These are phyloP conservation scores for Epichloe bromicola DNA, from an alignment of 2,329 filamentous ascomycete species.

Conservation along the genomic window DNA sequence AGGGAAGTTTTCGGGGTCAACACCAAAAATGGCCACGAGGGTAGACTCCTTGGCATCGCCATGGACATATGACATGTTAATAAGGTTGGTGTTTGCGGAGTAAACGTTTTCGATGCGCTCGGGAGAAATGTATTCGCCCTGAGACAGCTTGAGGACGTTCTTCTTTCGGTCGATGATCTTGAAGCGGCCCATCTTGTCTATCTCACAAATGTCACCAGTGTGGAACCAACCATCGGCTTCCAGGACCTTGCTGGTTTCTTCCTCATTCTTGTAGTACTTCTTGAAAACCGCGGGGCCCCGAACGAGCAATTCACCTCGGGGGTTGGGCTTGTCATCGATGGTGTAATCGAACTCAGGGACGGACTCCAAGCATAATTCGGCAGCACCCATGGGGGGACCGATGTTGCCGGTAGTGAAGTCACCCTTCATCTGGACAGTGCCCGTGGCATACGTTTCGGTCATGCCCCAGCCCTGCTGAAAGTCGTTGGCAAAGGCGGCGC, in stretches of 20 bases:
- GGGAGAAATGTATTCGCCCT: constrained; percentile 96
- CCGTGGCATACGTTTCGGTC: constrained; percentile 81
- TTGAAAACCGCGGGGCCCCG: constrained; percentile 69
- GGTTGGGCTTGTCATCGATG: constrained; percentile 73
- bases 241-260: constrained; percentile 72
- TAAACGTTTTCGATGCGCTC: constrained; percentile 96
- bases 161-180: constrained; percentile 93
- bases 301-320: constrained; percentile 73
- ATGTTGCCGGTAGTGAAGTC: constrained; percentile 75
- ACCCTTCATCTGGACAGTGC: constrained; percentile 51
- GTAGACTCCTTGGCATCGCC: constrained; percentile 73
- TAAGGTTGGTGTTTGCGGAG: constrained; percentile 63
- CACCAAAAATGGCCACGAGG: constrained; percentile 76
- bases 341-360: constrained; percentile 92
- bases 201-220: constrained; percentile 78
- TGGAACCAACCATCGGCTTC: constrained; percentile 93
- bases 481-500: constrained; percentile 64
- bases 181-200: constrained; percentile 79
- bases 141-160: constrained; percentile 96
- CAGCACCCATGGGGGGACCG: constrained; percentile 54
- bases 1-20: constrained; percentile 76
- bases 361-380: constrained; percentile 71
- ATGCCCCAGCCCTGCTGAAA: constrained; percentile 85
- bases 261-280: constrained; percentile 82
- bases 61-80: constrained; percentile 78